Conservation (phyloP, 2,329 filamentous ascomycete genomes). For the Pseudocercospora ulei region DNA sequence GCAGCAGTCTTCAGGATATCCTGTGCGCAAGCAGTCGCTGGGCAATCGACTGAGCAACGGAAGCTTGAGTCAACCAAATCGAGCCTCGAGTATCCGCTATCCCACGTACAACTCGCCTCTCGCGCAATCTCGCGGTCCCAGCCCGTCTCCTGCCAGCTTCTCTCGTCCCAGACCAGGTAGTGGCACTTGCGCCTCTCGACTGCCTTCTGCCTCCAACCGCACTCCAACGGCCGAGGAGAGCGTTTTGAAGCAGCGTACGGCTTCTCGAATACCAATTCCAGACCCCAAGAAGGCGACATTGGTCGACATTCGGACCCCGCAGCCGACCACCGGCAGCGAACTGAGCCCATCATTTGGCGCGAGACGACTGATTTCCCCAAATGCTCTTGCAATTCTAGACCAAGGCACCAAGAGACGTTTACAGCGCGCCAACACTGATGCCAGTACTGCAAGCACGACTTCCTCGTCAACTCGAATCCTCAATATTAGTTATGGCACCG, state of each 20-base stretch:
- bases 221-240: conserved; percentile 3
- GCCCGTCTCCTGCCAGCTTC: conserved; percentile 27
- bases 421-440: conserved; percentile 18
- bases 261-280: conserved; percentile 28
- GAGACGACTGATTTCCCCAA: conserved; percentile 13
- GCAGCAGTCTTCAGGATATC: neutral
- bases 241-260: conserved; percentile 14
- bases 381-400: conserved; percentile 26
- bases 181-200: neutral
- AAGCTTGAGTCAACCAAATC: neutral
- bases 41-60: neutral
- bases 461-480: conserved; percentile 9
- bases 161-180: conserved; percentile 23
- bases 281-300: conserved; percentile 25
- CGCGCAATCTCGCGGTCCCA: conserved; percentile 19
- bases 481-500: neutral
- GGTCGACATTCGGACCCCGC: conserved; percentile 22
- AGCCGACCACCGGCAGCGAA: neutral
- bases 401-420: conserved; percentile 25
- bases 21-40: conserved; percentile 9
- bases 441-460: conserved; percentile 16
- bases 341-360: conserved; percentile 12
- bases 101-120: conserved; percentile 2
- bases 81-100: conserved; percentile 2
- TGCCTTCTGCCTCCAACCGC: conserved; percentile 6